Conservation (phyloP, 805 yeast genomes). For the Lipomyces starkeyi region DNA sequence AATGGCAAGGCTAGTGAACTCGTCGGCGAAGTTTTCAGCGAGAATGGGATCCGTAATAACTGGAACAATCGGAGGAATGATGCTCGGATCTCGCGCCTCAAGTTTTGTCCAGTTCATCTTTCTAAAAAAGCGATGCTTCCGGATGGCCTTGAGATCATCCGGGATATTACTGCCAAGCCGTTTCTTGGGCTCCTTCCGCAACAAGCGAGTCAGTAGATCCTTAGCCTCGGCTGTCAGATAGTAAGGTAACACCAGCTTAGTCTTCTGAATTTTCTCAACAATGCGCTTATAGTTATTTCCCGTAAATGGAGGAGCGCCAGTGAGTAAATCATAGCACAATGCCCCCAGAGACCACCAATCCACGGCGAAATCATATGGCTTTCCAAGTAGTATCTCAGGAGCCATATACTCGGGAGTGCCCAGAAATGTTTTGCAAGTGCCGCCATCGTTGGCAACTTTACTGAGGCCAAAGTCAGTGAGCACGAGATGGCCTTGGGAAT, state of each 20-base stretch:
- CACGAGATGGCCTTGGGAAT: conserved; percentile 77
- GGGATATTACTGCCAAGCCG: conserved; percentile 60
- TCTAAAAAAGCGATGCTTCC: conserved; percentile 76
- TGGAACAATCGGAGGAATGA: conserved; percentile 82
- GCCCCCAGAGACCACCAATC: conserved; percentile 96
- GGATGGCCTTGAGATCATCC: conserved; percentile 58
- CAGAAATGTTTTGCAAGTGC: conserved; percentile 61
- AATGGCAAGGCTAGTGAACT: conserved; percentile 70
- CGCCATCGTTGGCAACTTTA: conserved; percentile 51
- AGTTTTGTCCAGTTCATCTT: conserved; percentile 72
- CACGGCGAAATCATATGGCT: conserved; percentile 75
- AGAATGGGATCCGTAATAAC: conserved; percentile 76
- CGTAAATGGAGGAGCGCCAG: conserved; percentile 88
- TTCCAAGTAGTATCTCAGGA: conserved; percentile 82
- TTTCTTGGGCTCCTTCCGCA: conserved; percentile 72
- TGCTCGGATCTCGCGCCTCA: conserved; percentile 54
- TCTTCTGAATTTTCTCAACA: conserved; percentile 70
- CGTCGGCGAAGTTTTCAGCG: conserved; percentile 84
- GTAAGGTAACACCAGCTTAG: conserved; percentile 71
- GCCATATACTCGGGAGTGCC: conserved; percentile 91
- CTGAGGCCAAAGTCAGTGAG: conserved; percentile 84
- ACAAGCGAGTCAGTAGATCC: conserved; percentile 67
- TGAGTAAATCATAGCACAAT: conserved; percentile 74
- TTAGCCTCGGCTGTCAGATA: conserved; percentile 81
- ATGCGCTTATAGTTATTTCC: conserved; percentile 80